Conservation (phyloP, 73 alveolate species). For the Symbiodinium natans region DNA sequence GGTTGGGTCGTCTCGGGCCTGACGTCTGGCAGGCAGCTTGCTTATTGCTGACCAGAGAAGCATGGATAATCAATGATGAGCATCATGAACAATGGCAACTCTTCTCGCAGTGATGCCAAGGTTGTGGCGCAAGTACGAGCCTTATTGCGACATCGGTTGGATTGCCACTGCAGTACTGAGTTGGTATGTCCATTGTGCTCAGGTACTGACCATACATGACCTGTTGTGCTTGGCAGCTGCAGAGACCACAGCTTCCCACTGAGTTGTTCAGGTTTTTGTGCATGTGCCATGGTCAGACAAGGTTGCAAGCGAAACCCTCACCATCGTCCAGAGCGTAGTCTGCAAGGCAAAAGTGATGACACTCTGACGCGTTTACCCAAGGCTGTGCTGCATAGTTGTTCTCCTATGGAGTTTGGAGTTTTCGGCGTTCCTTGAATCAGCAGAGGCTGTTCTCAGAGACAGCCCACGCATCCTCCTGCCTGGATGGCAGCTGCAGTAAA, state of each 20-base stretch:
- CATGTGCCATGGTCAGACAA: neutral
- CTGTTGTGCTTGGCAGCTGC: constrained; percentile 54
- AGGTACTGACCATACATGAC: constrained; percentile 46
- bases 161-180: too few relatives aligned
- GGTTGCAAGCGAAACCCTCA: constrained; percentile 54
- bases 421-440: neutral
- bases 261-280: neutral
- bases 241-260: neutral
- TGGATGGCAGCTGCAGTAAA: constrained; percentile 48
- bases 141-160: neutral
- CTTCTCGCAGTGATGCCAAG: too few relatives aligned
- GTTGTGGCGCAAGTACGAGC: constrained; percentile 53
- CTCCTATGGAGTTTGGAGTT: neutral
- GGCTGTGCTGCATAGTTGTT: neutral
- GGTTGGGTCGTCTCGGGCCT: constrained; percentile 40
- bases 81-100: too few relatives aligned
- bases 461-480: constrained; percentile 26
- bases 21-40: constrained; percentile 31
- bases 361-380: neutral
- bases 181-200: too few relatives aligned
- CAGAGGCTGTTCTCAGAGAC: constrained; percentile 78
- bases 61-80: neutral
- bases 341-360: constrained; percentile 53
- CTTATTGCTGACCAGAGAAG: constrained; percentile 40
- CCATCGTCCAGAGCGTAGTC: constrained; percentile 43